phyloP scores from a whole-genome alignment of 805 yeast genomes.

The Metahyphopichia silvanorum region DNA sequence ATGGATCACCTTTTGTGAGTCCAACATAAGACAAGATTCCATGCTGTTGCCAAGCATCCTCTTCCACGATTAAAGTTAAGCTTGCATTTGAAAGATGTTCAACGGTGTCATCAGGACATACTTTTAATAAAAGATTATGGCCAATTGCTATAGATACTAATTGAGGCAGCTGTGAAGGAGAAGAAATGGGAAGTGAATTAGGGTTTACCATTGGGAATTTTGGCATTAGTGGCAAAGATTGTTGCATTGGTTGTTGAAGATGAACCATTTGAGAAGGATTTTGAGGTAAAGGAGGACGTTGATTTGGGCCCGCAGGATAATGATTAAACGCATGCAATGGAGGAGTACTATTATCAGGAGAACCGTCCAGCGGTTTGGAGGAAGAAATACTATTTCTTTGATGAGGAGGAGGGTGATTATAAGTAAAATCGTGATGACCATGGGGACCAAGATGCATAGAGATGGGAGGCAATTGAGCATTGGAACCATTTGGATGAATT shows the following conservation, averaged over 20 bases:
- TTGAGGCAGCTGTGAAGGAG: slow-evolving; percentile 1
- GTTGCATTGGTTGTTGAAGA: slow-evolving; percentile 2
- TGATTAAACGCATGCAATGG: background rate
- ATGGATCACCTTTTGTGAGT: slow-evolving; percentile 38
- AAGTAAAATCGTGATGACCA: background rate
- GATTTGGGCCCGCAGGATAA: background rate
- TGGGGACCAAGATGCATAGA: background rate
- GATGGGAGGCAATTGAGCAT: background rate
- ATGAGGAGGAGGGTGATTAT: background rate
- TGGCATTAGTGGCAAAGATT: slow-evolving; percentile 2
- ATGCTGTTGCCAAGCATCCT: slow-evolving; percentile 36
- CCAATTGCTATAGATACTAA: slow-evolving; percentile 33
- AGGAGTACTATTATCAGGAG: background rate
- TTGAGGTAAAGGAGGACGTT: background rate
- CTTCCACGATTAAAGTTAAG: slow-evolving; percentile 32
- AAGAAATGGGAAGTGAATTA: background rate
- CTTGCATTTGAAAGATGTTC: slow-evolving; percentile 33
- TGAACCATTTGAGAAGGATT: background rate
- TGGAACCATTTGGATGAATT: background rate
- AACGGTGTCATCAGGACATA: slow-evolving; percentile 32
- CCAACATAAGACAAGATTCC: slow-evolving; percentile 40
- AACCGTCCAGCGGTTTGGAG: background rate
- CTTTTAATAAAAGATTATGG: slow-evolving; percentile 27
- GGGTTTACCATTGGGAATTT: slow-evolving; percentile 2
- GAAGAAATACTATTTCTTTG: background rate